A percentile compares a stretch with the other conserved stretches of the same genome.
phyloP scores from a whole-genome alignment of 495 filamentous ascomycete genomes.

The Annulohypoxylon stygium region DNA sequence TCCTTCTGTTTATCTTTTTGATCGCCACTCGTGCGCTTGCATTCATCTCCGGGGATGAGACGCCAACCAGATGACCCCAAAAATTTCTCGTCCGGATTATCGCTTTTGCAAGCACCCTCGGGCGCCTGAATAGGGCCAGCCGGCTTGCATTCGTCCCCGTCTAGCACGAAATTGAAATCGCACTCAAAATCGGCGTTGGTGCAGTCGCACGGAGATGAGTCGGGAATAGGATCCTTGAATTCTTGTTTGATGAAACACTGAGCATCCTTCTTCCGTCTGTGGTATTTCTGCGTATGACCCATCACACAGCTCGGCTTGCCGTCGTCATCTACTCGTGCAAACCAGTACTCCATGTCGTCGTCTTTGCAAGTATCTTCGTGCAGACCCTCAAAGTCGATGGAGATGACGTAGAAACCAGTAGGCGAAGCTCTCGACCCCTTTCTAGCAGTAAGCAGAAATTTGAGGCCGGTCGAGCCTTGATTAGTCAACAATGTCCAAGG shows the following conservation, averaged over 20 bases:
- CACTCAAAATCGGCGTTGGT: slow-evolving; percentile 90
- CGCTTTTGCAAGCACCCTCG: slow-evolving; percentile 74
- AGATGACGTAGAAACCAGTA: slow-evolving; percentile 68
- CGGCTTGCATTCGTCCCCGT: slow-evolving; percentile 70
- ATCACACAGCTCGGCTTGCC: slow-evolving; percentile 89
- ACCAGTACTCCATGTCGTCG: slow-evolving; percentile 88
- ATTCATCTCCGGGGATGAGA: slow-evolving; percentile 90
- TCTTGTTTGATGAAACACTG: slow-evolving; percentile 90
- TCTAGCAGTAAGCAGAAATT: slow-evolving; percentile 77
- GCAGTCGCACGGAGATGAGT: slow-evolving; percentile 81
- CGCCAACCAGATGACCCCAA: slow-evolving; percentile 90
- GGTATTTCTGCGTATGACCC: slow-evolving; percentile 90
- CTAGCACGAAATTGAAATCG: slow-evolving; percentile 85
- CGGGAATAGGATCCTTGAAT: slow-evolving; percentile 77
- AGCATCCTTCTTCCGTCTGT: slow-evolving; percentile 82
- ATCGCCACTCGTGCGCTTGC: slow-evolving; percentile 68
- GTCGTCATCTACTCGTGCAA: slow-evolving; percentile 82
- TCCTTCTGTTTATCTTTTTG: slow-evolving; percentile 73
- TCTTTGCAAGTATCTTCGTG: slow-evolving; percentile 85
- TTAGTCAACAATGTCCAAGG: slow-evolving; percentile 84
- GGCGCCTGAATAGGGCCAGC: slow-evolving; percentile 66
- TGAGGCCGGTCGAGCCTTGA: slow-evolving; percentile 88
- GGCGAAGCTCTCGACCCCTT: slow-evolving; percentile 61
- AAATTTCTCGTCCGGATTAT: slow-evolving; percentile 73
- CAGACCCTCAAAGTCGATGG: slow-evolving; percentile 84